Evolutionary conservation across 495 filamentous ascomycete genomes (phyloP).

Genomic region (Collariella sp.): DNA sequence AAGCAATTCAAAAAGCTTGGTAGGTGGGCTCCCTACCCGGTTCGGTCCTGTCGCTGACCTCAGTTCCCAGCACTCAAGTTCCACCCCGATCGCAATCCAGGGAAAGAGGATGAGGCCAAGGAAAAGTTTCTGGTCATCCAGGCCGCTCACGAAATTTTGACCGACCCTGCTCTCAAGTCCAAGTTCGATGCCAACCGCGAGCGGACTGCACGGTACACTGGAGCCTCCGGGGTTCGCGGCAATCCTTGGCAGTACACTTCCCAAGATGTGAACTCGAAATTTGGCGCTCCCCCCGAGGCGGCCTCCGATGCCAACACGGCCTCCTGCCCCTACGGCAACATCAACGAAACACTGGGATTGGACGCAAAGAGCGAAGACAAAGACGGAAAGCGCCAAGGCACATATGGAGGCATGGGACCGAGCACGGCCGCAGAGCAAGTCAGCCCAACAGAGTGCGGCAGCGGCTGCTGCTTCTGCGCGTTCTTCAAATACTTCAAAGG

Average conservation of each 20-base stretch:
- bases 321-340: conserved; percentile 13
- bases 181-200: conserved; percentile 71
- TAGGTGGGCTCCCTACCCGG: conserved; percentile 27
- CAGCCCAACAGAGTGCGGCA: conserved; percentile 1
- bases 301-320: conserved; percentile 28
- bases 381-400: conserved; percentile 49
- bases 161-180: conserved; percentile 52
- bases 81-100: conserved; percentile 86
- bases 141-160: conserved; percentile 74
- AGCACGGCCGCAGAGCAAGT: conserved; percentile 39
- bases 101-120: conserved; percentile 66
- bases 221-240: conserved; percentile 39
- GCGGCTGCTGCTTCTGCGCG: neutral
- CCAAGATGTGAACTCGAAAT: conserved; percentile 27
- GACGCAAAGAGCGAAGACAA: conserved; percentile 40
- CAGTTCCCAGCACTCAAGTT: conserved; percentile 58
- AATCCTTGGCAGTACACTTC: conserved; percentile 45
- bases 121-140: conserved; percentile 80
- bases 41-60: neutral
- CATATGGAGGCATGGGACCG: conserved; percentile 60
- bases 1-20: conserved; percentile 80
- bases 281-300: conserved; percentile 39
- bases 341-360: conserved; percentile 19
- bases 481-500: conserved; percentile 29
- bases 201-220: conserved; percentile 28